phyloP scores from a whole-genome alignment of 179 eudicot genomes.

The Beta macrorhiza region DNA sequence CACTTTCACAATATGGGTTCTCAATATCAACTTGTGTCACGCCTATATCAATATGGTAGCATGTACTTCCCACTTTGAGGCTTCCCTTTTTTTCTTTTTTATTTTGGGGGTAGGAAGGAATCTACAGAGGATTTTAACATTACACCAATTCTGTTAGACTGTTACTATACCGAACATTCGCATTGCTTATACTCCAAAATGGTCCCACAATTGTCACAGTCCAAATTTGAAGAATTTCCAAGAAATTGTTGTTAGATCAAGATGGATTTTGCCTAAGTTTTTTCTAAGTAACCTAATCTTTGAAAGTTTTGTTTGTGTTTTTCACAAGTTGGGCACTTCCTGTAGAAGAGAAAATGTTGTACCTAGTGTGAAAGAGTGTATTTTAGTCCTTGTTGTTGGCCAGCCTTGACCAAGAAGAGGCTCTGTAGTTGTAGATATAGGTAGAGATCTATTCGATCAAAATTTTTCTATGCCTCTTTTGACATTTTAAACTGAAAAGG shows the following conservation, averaged over 20 bases:
- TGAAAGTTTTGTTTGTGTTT: conserved; percentile 4
- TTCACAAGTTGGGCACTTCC: background rate
- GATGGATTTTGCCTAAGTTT: background rate
- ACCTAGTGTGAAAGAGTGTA: background rate
- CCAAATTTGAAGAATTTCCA: conserved; percentile 19
- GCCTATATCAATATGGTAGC: conserved; percentile 30
- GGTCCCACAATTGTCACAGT: conserved; percentile 29
- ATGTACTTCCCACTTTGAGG: conserved; percentile 35
- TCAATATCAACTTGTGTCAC: conserved; percentile 31
- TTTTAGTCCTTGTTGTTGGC: background rate
- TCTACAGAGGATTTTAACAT: conserved; percentile 21
- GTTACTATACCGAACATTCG: conserved; percentile 29
- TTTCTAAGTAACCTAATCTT: background rate
- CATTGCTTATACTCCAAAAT: conserved; percentile 35
- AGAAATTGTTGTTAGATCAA: conserved; percentile 11
- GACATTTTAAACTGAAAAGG: too few relatives aligned
- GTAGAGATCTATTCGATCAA: too few relatives aligned
- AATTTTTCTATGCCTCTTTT: too few relatives aligned
- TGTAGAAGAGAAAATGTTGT: background rate
- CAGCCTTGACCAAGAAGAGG: background rate
- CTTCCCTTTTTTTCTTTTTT: conserved; percentile 7
- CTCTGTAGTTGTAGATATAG: too few relatives aligned
- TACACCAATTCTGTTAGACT: conserved; percentile 29
- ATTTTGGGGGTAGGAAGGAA: background rate
- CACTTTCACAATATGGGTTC: conserved; percentile 29